Evolutionary conservation across 192 early-diverging fungal species (phyloP).

Genomic region (Anaeromyces robustus): DNA sequence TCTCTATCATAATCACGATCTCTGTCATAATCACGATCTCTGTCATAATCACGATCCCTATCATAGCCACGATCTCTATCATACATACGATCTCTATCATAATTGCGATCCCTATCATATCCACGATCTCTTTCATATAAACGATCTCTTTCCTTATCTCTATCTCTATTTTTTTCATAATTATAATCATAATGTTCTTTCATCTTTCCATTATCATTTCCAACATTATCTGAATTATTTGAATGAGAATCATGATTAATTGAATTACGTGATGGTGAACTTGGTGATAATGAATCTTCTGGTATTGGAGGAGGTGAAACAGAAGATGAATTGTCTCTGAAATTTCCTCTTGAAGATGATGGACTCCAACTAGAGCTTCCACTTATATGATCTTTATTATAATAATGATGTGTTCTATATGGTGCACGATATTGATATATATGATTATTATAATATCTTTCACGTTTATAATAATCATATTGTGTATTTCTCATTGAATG

Average conservation of each 20-base stretch:
- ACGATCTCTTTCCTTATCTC: background rate
- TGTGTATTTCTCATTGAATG: background rate
- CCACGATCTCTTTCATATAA: background rate
- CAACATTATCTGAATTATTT: background rate
- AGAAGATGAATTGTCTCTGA: background rate
- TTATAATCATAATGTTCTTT: background rate
- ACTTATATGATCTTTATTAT: background rate
- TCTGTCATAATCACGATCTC: background rate
- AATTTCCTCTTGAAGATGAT: background rate
- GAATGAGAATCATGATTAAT: background rate
- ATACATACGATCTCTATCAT: background rate
- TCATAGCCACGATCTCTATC: background rate
- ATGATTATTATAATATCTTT: background rate
- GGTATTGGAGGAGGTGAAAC: background rate
- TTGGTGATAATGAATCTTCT: background rate
- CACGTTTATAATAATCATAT: background rate
- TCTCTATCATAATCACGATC: background rate
- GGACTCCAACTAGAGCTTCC: background rate
- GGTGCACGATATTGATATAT: background rate
- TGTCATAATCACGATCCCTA: background rate
- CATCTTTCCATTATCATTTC: background rate
- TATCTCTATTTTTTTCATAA: background rate
- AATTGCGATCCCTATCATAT: background rate
- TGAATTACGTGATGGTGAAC: background rate
- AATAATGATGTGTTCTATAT: background rate